These are phyloP conservation scores for Yamadazyma scolyti DNA, from an alignment of 805 yeast species.

Conservation along the genomic window DNA sequence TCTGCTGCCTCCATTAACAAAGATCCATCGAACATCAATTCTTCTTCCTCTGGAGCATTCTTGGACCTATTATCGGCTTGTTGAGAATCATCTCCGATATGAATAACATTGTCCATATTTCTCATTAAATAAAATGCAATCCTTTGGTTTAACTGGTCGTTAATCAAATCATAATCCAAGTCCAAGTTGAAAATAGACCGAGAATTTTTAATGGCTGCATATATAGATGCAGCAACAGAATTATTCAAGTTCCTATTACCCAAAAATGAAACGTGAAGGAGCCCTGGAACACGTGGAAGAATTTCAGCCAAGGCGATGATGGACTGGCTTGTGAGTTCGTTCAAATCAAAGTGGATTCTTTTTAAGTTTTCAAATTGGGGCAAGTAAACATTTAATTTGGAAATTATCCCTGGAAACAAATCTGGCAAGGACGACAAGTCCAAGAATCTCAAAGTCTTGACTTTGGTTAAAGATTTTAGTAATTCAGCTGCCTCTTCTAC, in stretches of 20 bases:
- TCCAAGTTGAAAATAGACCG: slow-evolving; percentile 48
- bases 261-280: slow-evolving; percentile 51
- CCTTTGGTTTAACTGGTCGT: slow-evolving; percentile 50
- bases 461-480: slow-evolving; percentile 32
- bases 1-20: slow-evolving; percentile 72
- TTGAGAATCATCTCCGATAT: slow-evolving; percentile 1
- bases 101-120: slow-evolving; percentile 42
- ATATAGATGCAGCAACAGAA: slow-evolving; percentile 46
- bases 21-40: slow-evolving; percentile 72
- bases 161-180: slow-evolving; percentile 49
- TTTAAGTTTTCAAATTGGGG: slow-evolving; percentile 45
- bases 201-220: slow-evolving; percentile 46
- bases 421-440: slow-evolving; percentile 53
- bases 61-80: neutral
- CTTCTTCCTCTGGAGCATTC: slow-evolving; percentile 46
- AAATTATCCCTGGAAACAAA: slow-evolving; percentile 48
- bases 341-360: slow-evolving; percentile 53
- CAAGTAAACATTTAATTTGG: slow-evolving; percentile 39
- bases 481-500: slow-evolving; percentile 35
- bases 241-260: slow-evolving; percentile 47
- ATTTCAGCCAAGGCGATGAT: slow-evolving; percentile 47
- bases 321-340: slow-evolving; percentile 44
- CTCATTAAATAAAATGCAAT: slow-evolving; percentile 56
- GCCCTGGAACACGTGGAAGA: slow-evolving; percentile 43
- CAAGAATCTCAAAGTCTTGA: slow-evolving; percentile 43